A percentile compares a stretch with the other conserved stretches of the same genome.
phyloP scores from a whole-genome alignment of 2,329 filamentous ascomycete genomes.

The Hypomyces rosellus region DNA sequence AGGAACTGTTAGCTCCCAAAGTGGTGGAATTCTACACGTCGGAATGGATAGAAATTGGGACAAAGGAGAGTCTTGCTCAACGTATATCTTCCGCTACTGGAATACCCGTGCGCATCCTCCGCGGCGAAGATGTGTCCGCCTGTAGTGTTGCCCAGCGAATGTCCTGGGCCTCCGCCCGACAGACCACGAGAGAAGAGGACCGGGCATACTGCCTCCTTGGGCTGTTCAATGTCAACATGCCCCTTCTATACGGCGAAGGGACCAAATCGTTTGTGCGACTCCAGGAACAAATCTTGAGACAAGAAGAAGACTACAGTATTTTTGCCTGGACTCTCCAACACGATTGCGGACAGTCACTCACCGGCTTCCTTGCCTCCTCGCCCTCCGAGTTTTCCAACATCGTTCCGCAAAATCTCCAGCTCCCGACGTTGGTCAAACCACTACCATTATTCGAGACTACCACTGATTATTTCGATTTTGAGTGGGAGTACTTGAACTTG shows the following conservation, averaged over 20 bases:
- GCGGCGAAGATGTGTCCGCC: not conserved
- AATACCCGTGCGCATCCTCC: too few relatives aligned
- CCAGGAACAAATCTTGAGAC: constrained; percentile 19
- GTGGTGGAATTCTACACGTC: constrained; percentile 24
- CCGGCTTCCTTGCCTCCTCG: too few relatives aligned
- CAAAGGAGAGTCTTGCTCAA: constrained; percentile 13
- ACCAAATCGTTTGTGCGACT: constrained; percentile 17
- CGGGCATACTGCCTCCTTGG: constrained; percentile 21
- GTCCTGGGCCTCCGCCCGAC: constrained; percentile 17
- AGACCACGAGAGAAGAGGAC: constrained; percentile 20
- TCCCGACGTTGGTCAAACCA: too few relatives aligned
- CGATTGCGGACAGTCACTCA: too few relatives aligned
- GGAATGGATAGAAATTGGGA: constrained; percentile 22
- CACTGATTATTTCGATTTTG: too few relatives aligned
- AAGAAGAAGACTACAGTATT: constrained; percentile 15
- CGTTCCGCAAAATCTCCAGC: too few relatives aligned
- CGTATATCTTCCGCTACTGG: constrained; percentile 18
- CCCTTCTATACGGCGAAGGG: constrained; percentile 22
- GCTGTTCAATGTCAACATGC: constrained; percentile 21
- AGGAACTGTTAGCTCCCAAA: constrained; percentile 53
- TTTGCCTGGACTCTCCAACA: constrained; percentile 16
- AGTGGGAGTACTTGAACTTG: too few relatives aligned
- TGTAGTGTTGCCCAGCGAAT: constrained; percentile 16
- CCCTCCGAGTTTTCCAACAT: too few relatives aligned
- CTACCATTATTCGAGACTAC: too few relatives aligned